Base-by-base conservation (phyloP, 1,139 yeast species). In the Diutina neorugosa region DNA sequence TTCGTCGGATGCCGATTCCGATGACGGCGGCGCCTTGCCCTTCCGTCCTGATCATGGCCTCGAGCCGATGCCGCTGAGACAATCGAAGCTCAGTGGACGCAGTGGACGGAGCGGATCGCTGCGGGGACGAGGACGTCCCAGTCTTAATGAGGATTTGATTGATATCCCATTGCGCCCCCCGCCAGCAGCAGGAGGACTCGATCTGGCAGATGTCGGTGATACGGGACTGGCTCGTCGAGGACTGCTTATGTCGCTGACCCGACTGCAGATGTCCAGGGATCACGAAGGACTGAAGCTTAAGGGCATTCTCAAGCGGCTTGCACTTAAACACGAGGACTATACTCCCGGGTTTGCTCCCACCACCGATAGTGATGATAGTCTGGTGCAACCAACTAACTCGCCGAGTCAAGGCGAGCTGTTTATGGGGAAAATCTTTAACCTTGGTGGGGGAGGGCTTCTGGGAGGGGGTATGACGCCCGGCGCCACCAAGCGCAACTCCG, bases 401-500 rank as follows among this genome's bases (percentile, higher is more conserved):
- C 31, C 31, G 5, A 21, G 16, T 21, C n/a, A 27, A n/a, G 50
- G 50, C 12, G 50, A 46, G 4, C 40, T 25, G 37, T 46, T 46
- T 11, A 46, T 46, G 50, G 50, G 50, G 18, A 46, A 46, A 11
- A 25, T 46, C 37, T 25, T 46, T 16, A 4, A n/a, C 14, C n/a
- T 46, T 12, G 50, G 50, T 25, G 6, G 20, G 5, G 50, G 50
- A 3, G 50, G 50, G 6, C 21, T 46, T n/a, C n/a, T 20, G 14
- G 50, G 50, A n/a, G 50, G 50, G 4, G 50, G 50, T n/a, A n/a
- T 46, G 40, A 34, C 40, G 8, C 50, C 50, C 4, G 50, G 50
- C 1, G 50, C 50, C 21, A 27, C 50, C n/a, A 27, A 46, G n/a
- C 37, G 50, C 12, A 9, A 4, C 16, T n/a, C 18, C 1, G 50